Evolutionary conservation across 768 basidiomycete genomes (phyloP).

Genomic region (Lactarius indigo): DNA sequence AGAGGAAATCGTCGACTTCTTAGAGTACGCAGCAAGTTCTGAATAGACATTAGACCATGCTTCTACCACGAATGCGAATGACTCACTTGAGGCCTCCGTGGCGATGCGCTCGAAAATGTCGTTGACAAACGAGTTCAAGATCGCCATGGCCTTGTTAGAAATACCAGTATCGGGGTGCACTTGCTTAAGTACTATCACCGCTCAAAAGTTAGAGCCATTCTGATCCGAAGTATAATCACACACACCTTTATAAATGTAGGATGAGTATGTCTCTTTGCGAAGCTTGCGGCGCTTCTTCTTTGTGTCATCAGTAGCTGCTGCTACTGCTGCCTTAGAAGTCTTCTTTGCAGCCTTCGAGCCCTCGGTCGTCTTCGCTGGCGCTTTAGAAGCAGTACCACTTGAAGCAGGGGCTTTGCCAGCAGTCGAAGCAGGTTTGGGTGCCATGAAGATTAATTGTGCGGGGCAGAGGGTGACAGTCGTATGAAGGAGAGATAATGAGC

Average conservation of each 20-base stretch:
- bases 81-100: conserved; percentile 79
- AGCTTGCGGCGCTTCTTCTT: conserved; percentile 89
- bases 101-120: conserved; percentile 94
- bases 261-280: conserved; percentile 90
- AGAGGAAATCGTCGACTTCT: conserved; percentile 98
- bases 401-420: conserved; percentile 80
- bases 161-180: conserved; percentile 99
- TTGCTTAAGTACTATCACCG: conserved; percentile 77
- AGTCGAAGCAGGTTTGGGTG: conserved; percentile 76
- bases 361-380: conserved; percentile 49
- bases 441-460: conserved; percentile 40
- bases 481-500: conserved; percentile 8
- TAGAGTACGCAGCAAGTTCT: conserved; percentile 97
- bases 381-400: conserved; percentile 57
- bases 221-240: conserved; percentile 24
- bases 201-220: conserved; percentile 9
- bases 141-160: conserved; percentile 95
- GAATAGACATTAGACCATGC: conserved; percentile 2
- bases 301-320: conserved; percentile 56
- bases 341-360: conserved; percentile 56
- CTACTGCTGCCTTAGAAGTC: conserved; percentile 46
- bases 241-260: conserved; percentile 90
- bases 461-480: conserved; percentile 19
- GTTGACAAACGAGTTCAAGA: conserved; percentile 89
- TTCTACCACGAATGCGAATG: not conserved